Evolutionary conservation across 2,329 filamentous ascomycete genomes (phyloP), one percentile per base, ranked within the genome.

Genomic region (Pseudocercospora cruenta): DNA sequence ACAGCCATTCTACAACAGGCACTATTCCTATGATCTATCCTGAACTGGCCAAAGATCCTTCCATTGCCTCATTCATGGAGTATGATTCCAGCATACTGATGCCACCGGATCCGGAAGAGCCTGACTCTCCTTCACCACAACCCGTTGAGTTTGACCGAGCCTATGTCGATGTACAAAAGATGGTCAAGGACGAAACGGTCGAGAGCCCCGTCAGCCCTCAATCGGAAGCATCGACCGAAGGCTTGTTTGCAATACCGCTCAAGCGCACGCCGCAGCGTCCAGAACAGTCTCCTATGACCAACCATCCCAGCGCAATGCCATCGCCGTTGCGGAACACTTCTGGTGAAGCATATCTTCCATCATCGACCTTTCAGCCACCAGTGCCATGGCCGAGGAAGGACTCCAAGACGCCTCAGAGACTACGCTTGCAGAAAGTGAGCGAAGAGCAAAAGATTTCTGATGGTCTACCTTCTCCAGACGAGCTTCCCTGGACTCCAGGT

Each of bases 291-390:
- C 71, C 71, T n/a, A 62, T 67, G 47, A 67, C 58, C 60, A 66
- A 67, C 39, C 66, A 73, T 54, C 70, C 68, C 3, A 76, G 75
- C 60, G 74, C 74, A 1, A 67, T 72, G 60, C 75, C 75, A 5
- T 74, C 71, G 2, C 75, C 75, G 12, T 65, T 77, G 31, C 68
- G 72, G 8, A 64, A 69, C 53, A 54, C 26, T 14, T 54, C 54
- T 14, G 61, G 61, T 19, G 57, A 60, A 53, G 22, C 26, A 14
- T 64, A 51, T 24, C 63, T 73, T 31, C 72, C 70, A 33, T 55
- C 64, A 14, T 68, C 67, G 6, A 66, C 58, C n/a, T 73, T 71
- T 60, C 58, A 47, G 14, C 71, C 71, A 21, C 68, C 64, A n/a
- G 55, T 43, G 8, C 57, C 65, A 2, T 57, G 54, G 14, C 55